Base-by-base conservation (phyloP, 306 rosid genomes). In the Echinosophora koreensis region DNA sequence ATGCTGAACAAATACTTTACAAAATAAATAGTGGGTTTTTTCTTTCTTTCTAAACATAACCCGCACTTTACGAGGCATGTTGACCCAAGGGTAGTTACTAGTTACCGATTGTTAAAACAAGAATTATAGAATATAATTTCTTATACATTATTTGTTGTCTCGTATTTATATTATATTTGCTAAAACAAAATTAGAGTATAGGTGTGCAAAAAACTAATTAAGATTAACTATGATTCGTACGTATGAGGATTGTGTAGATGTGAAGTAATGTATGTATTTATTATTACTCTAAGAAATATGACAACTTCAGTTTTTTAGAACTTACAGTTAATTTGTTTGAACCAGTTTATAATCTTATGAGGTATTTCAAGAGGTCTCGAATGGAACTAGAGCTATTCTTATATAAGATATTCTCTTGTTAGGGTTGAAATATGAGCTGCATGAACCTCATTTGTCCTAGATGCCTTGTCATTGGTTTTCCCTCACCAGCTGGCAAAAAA, bases 1-100 rank as follows among this genome's bases (percentile, higher is more conserved):
- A 78, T 74, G 84, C 56, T 73, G 66, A 80, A 73, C 84, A 78
- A 63, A 63, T 82, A 69, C 64, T 81, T 78, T 81, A 15, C 49
- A 56, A 38, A 58, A 67, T n/a, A n/a, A n/a, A n/a, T 52, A 8
- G 44, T 62, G 62, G 30, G n/a, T n/a, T n/a, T n/a, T n/a, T 22
- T 49, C 49, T 76, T 57, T 46, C 39, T 17, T 58, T 74, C 14
- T 54, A 68, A 73, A 81, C 54, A 17, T 5, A 67, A 39, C 18
- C 54, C n/a, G 55, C 56, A 71, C 78, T 41, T 41, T 73, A 52
- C 35, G 66, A 78, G 50, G 57, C 81, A 67, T 74, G 81, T 81
- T 85, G 88, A 74, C 80, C 80, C 72, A 22, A 65, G 51, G 52
- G 60, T 0, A 0, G 1, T 0, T 0, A 22, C 1, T 22, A 22